A percentile compares a stretch with the other conserved stretches of the same genome.
Conservation (phyloP, 202 grass and related monocot genomes). For the Schoenoplectus triqueter region DNA sequence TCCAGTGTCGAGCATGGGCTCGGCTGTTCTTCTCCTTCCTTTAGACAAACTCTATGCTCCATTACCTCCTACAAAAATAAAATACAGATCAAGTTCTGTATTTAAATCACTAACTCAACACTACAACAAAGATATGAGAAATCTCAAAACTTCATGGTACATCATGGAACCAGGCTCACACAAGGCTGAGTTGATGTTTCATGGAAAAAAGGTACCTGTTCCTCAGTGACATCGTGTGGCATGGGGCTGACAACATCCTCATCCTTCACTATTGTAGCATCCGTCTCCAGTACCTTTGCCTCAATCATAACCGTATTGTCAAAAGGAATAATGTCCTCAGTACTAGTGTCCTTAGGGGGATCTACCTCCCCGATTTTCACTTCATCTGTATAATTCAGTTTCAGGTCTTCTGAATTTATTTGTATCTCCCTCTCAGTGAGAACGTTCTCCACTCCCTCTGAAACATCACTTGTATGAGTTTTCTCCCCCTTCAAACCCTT, state of each 20-base stretch:
- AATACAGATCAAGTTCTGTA: neutral
- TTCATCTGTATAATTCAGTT: neutral
- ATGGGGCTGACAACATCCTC: slow-evolving; percentile 12
- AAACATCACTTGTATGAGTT: slow-evolving; percentile 26
- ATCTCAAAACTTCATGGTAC: neutral
- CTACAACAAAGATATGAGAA: neutral
- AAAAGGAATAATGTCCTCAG: neutral
- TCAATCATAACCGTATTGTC: slow-evolving; percentile 1
- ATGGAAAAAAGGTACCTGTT: slow-evolving; percentile 7
- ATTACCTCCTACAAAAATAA: slow-evolving; percentile 30
- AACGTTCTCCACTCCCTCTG: slow-evolving; percentile 48
- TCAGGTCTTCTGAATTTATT: slow-evolving; percentile 69
- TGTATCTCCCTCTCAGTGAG: slow-evolving; percentile 71
- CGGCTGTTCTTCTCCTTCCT: slow-evolving; percentile 56
- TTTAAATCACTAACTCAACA: neutral
- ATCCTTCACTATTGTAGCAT: neutral
- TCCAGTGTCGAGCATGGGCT: slow-evolving; percentile 92
- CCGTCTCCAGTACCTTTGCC: neutral
- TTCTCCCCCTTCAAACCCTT: slow-evolving; percentile 50
- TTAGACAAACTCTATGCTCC: slow-evolving; percentile 25
- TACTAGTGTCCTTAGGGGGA: neutral
- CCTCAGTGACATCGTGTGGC: slow-evolving; percentile 1
- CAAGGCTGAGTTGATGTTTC: neutral
- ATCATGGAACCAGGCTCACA: neutral
- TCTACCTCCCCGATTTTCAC: slow-evolving; percentile 12